Percentiles rank a stretch among this genome's conserved stretches.
Evolutionary conservation across 2,329 filamentous ascomycete species (phyloP).

Genomic region (Colletotrichum simmondsii): DNA sequence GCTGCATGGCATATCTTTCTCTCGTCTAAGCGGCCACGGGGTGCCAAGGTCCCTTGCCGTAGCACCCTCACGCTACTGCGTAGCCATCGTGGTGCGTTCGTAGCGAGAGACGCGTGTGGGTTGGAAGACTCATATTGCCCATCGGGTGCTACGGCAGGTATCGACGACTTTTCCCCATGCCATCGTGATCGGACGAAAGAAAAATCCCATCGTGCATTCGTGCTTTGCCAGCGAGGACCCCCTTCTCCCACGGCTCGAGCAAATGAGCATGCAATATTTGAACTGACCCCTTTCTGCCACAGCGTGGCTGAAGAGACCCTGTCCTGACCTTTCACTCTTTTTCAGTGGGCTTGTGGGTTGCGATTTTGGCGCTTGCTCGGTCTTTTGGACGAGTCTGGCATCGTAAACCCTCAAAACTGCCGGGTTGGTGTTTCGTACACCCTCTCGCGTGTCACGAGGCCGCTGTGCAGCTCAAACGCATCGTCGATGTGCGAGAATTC

Average conservation of each 20-base stretch:
- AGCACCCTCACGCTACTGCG: conserved; percentile 6
- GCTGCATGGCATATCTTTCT: not conserved
- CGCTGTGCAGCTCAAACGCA: not conserved
- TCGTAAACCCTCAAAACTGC: not conserved
- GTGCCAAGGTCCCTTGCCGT: not conserved
- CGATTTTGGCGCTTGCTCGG: not conserved
- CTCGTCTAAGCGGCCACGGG: not conserved
- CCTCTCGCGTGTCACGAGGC: not conserved
- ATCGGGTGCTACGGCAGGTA: conserved; percentile 21
- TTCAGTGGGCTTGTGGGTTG: not conserved
- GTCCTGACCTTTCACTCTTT: not conserved
- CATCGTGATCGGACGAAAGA: conserved; percentile 27
- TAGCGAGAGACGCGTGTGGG: not conserved
- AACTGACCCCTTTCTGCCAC: not conserved
- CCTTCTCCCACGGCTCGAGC: not conserved
- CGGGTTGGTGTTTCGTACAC: not conserved
- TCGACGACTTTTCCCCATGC: not conserved
- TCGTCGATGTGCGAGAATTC: not conserved
- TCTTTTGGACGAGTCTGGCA: not conserved
- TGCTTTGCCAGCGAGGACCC: too few species aligned
- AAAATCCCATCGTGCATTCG: conserved; percentile 9
- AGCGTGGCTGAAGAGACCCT: not conserved
- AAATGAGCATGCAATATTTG: not conserved
- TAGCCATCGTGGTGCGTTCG: not conserved
- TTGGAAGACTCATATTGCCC: conserved; percentile 12